A percentile compares a stretch with the other conserved stretches of the same genome.
Conservation (phyloP, 345 rosid genomes). For the Salix brachista region DNA sequence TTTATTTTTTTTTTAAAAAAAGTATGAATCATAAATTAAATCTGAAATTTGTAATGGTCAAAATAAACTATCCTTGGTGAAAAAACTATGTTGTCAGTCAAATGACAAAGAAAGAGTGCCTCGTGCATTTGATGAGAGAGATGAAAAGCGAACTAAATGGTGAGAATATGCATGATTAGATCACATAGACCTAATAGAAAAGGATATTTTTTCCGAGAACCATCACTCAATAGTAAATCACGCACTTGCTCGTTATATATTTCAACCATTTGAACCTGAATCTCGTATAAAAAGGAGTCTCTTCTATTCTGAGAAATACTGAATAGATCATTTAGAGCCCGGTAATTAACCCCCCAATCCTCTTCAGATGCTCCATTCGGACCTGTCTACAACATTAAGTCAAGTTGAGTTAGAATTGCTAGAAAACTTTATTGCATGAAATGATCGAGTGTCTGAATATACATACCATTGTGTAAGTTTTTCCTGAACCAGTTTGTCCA, state of each 20-base stretch:
- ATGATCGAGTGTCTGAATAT: too few relatives aligned
- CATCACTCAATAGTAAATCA: slow-evolving; percentile 52
- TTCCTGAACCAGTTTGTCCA: slow-evolving; percentile 99
- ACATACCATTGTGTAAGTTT: slow-evolving; percentile 86
- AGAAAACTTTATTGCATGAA: neutral
- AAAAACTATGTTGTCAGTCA: neutral
- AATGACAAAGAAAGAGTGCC: neutral
- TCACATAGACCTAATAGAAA: neutral
- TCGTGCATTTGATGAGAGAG: neutral
- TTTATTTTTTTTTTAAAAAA: neutral
- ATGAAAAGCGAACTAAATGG: neutral
- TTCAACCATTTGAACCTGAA: slow-evolving; percentile 85
- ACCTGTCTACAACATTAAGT: slow-evolving; percentile 51
- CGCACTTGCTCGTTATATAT: slow-evolving; percentile 91
- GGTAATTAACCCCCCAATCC: slow-evolving; percentile 85
- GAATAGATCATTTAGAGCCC: slow-evolving; percentile 82
- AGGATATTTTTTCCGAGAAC: slow-evolving; percentile 85
- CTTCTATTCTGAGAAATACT: slow-evolving; percentile 54
- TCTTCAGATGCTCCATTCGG: slow-evolving; percentile 59
- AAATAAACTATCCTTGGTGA: neutral
- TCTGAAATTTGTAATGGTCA: neutral
- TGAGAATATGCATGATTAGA: neutral
- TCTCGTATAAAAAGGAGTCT: slow-evolving; percentile 48
- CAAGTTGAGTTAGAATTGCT: slow-evolving; percentile 2
- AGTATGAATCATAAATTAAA: neutral